Percentiles rank a stretch among this genome's conserved stretches.
These are phyloP conservation scores for Salix viminalis DNA, from an alignment of 345 rosid genomes.

Conservation along the genomic window DNA sequence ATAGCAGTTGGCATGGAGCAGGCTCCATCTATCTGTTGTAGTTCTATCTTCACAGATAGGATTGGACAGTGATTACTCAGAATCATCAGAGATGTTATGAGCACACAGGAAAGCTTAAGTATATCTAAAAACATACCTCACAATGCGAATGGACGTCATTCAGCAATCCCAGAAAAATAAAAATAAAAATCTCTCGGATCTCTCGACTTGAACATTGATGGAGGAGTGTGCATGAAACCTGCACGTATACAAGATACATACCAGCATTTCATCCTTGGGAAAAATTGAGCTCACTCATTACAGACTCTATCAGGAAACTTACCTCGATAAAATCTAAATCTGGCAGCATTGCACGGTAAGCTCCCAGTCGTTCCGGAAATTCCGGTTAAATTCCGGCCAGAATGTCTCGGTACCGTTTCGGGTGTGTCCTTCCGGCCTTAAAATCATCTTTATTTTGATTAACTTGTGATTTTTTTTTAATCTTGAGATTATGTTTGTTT, in stretches of 20 bases:
- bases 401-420: too few species aligned
- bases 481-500: too few species aligned
- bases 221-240: constrained; percentile 93
- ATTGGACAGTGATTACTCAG: not conserved
- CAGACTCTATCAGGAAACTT: constrained; percentile 16
- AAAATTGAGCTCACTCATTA: not conserved
- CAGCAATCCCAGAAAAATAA: too few species aligned
- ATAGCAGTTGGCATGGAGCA: constrained; percentile 65
- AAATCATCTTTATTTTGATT: too few species aligned
- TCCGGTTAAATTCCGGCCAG: too few species aligned
- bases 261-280: constrained; percentile 6
- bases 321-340: constrained; percentile 74
- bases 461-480: too few species aligned
- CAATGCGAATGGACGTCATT: constrained; percentile 33
- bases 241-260: not conserved
- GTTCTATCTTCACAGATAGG: constrained; percentile 52
- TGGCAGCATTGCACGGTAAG: constrained; percentile 73
- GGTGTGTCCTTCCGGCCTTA: too few species aligned
- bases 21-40: constrained; percentile 54
- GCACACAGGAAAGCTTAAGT: not conserved
- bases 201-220: constrained; percentile 75
- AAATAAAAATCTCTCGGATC: too few species aligned
- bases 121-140: constrained; percentile 49
- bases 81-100: not conserved
- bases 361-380: too few species aligned